Evolutionary conservation across 1,284 basidiomycete genomes (phyloP).

Genomic region (Cryptococcus neoformans): DNA sequence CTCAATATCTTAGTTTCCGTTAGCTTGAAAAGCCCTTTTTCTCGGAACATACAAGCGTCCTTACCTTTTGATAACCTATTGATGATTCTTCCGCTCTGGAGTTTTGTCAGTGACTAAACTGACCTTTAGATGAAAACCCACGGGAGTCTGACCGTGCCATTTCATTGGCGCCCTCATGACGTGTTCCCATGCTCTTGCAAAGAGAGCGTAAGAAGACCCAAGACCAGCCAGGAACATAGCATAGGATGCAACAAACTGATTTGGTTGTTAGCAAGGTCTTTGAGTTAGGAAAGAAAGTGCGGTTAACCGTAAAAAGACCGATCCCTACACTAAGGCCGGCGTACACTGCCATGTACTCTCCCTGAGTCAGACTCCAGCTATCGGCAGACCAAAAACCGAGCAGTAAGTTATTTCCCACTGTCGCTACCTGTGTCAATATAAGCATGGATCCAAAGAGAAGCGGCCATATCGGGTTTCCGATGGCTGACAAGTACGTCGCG

Average conservation of each 20-base stretch:
- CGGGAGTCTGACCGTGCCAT: conserved; percentile 32
- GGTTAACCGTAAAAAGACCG: conserved; percentile 18
- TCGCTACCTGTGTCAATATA: conserved; percentile 23
- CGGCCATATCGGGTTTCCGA: conserved; percentile 16
- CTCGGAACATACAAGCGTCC: background rate
- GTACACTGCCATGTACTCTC: conserved; percentile 36
- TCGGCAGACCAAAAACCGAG: conserved; percentile 37
- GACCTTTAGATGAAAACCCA: conserved; percentile 12
- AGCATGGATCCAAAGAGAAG: conserved; percentile 13
- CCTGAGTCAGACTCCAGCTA: conserved; percentile 25
- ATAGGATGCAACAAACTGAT: conserved; percentile 18
- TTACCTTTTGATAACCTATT: conserved; percentile 57
- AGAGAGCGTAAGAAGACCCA: conserved; percentile 23
- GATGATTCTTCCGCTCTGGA: conserved; percentile 57
- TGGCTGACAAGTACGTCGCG: conserved; percentile 16
- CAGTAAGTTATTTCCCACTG: conserved; percentile 29
- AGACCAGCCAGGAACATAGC: conserved; percentile 23
- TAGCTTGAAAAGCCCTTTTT: background rate
- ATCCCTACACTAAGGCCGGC: conserved; percentile 17
- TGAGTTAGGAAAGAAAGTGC: too few relatives aligned
- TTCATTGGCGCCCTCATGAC: conserved; percentile 24
- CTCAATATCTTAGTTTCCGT: conserved; percentile 20
- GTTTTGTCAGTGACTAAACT: background rate
- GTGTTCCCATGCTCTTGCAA: conserved; percentile 18
- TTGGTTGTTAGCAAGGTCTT: background rate